Percentiles rank a stretch among this genome's conserved stretches.
phyloP scores from a whole-genome alignment of 345 rosid genomes.

The Zanthoxylum bungeanum region DNA sequence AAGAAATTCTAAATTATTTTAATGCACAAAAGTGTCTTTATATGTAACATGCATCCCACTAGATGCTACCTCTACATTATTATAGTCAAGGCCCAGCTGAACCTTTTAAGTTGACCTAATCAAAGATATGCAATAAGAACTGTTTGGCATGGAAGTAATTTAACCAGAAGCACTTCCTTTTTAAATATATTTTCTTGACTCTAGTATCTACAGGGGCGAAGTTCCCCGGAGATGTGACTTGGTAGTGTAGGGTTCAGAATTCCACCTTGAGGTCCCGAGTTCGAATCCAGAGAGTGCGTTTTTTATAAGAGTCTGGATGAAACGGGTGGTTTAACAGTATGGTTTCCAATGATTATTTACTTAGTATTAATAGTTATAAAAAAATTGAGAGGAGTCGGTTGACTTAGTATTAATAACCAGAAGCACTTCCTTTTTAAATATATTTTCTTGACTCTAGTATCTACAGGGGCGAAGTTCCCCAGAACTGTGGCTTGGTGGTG shows the following conservation, averaged over 20 bases:
- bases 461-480: too few relatives aligned
- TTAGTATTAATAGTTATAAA: too few relatives aligned
- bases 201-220: conserved; percentile 11
- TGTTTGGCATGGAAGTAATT: neutral
- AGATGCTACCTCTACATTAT: neutral
- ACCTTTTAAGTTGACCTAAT: neutral
- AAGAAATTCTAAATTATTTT: neutral
- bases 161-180: neutral
- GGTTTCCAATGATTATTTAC: too few relatives aligned
- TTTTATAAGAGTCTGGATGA: too few relatives aligned
- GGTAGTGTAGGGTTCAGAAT: too few relatives aligned
- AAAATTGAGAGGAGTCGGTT: too few relatives aligned
- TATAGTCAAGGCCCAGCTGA: neutral
- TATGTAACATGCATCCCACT: neutral
- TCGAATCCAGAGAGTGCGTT: too few relatives aligned
- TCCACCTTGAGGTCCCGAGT: too few relatives aligned
- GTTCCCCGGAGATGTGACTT: too few relatives aligned
- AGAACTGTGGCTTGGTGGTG: too few relatives aligned
- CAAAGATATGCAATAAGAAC: neutral
- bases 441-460: neutral
- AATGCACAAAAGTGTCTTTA: neutral
- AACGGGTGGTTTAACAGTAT: too few relatives aligned
- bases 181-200: neutral
- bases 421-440: neutral
- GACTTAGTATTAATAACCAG: too few relatives aligned